These are phyloP conservation scores for Erigeron philadelphicus DNA, from an alignment of 140 eudicot genomes.

Conservation along the genomic window DNA sequence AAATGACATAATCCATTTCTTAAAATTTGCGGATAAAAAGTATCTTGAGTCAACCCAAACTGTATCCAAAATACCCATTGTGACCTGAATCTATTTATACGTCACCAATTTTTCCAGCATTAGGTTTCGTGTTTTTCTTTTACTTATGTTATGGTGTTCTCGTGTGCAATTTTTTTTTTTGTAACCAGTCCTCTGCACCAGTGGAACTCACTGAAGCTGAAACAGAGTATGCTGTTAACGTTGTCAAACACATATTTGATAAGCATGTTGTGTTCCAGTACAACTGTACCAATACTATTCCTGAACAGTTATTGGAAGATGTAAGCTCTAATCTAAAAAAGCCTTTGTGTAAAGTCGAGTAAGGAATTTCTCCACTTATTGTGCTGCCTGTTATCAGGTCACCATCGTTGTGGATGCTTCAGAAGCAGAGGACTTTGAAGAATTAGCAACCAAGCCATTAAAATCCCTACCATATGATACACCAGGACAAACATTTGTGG, in stretches of 20 bases:
- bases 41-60: neutral
- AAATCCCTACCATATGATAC: constrained; percentile 75
- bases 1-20: neutral
- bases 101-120: neutral
- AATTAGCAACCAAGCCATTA: constrained; percentile 64
- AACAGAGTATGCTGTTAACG: constrained; percentile 87
- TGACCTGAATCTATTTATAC: neutral
- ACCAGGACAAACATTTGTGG: constrained; percentile 92
- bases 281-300: constrained; percentile 96
- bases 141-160: neutral
- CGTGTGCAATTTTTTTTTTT: neutral
- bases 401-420: constrained; percentile 86
- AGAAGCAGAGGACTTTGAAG: constrained; percentile 91
- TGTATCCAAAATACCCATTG: neutral
- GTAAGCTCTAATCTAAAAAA: constrained; percentile 38
- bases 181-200: constrained; percentile 70
- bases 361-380: constrained; percentile 4
- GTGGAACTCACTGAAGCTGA: constrained; percentile 93
- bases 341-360: neutral
- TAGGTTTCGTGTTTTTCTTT: neutral
- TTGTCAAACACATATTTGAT: constrained; percentile 80
- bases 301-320: constrained; percentile 85
- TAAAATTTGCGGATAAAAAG: neutral
- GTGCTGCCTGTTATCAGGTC: constrained; percentile 44
- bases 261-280: constrained; percentile 83